Base-by-base conservation (phyloP, 1,284 basidiomycete genomes). In the Pholiota adiposa region DNA sequence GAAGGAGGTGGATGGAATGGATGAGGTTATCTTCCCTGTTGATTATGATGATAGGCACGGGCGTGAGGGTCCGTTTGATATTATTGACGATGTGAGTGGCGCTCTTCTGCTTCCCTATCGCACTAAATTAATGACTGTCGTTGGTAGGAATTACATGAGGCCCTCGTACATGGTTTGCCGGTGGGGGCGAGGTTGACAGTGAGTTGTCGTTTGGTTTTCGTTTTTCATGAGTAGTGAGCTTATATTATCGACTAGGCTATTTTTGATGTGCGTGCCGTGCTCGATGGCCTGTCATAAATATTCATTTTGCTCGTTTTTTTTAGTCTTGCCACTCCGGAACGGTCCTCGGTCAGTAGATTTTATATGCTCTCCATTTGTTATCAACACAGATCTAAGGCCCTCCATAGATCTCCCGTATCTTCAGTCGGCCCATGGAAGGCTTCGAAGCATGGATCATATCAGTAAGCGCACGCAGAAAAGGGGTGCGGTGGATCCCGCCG, bases 21-120 rank as follows among this genome's bases (percentile, higher is more conserved):
- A 92, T 60, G 90, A 93, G 77, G 87, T 82, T 25, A 85, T 92
- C 65, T 94, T 85, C 69, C 93, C 93, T 0, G 68, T 92, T 38
- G 93, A 96, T 72, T 90, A 86, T 72, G 82, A 90, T 76, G 75
- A 75, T 36, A n/a, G 21, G 2, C 21, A 16, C 7, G 18, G 29
- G 11, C 29, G 18, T 18, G 48, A 50, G 11, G 29, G 55, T 11
- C 74, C 79, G 0, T 89, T 90, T 0, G 76, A 88, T 60, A 91
- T 95, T 56, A 72, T 89, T 7, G 94, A 95, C 67, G 91, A 96
- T 71, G 91, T 78, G 1, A 16, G 21, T 23, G 12, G 29, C n/a
- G n/a, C n/a, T n/a, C n/a, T n/a, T n/a, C n/a, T n/a, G 29, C 29
- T 31, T 31, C 29, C 29, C 11, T 31, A n/a, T n/a, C n/a, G n/a